phyloP scores from a whole-genome alignment of 805 yeast species.

The Candida nonsorbophila region DNA sequence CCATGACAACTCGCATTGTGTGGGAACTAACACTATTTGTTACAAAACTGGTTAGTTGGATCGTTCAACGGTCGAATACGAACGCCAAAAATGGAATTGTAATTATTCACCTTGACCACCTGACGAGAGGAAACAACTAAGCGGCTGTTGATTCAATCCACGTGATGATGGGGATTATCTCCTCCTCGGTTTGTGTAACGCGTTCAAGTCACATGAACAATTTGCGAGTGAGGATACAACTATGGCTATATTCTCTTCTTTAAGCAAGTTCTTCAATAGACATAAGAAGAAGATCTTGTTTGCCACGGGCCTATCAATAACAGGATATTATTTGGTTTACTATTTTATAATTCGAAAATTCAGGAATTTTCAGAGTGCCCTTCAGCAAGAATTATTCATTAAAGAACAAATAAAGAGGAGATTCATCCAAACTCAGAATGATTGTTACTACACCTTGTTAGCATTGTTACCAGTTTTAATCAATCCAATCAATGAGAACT shows the following conservation, averaged over 20 bases:
- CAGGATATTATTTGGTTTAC: conserved; percentile 30
- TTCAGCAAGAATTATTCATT: conserved; percentile 35
- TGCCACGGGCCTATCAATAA: conserved; percentile 28
- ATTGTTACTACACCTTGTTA: conserved; percentile 76
- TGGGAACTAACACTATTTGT: too few species aligned
- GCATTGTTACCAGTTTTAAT: conserved; percentile 77
- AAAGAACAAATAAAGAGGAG: conserved; percentile 63
- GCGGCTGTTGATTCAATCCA: too few species aligned
- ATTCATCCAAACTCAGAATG: conserved; percentile 88
- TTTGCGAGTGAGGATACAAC: background rate
- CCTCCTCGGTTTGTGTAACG: too few species aligned
- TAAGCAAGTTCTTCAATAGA: conserved; percentile 35
- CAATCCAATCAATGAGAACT: conserved; percentile 52
- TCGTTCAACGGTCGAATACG: too few species aligned
- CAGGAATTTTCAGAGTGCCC: conserved; percentile 33
- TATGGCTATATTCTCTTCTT: conserved; percentile 38
- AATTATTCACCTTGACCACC: too few species aligned
- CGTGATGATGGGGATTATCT: too few species aligned
- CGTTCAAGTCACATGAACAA: background rate
- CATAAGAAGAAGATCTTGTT: conserved; percentile 31
- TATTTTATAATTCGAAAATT: conserved; percentile 34
- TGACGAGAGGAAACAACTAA: too few species aligned
- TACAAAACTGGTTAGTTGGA: too few species aligned
- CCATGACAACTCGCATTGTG: too few species aligned
- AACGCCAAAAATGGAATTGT: too few species aligned